Percentiles rank a stretch among this genome's conserved stretches.
Conservation (phyloP, 441 rosid genomes). For the Adansonia gregorii region DNA sequence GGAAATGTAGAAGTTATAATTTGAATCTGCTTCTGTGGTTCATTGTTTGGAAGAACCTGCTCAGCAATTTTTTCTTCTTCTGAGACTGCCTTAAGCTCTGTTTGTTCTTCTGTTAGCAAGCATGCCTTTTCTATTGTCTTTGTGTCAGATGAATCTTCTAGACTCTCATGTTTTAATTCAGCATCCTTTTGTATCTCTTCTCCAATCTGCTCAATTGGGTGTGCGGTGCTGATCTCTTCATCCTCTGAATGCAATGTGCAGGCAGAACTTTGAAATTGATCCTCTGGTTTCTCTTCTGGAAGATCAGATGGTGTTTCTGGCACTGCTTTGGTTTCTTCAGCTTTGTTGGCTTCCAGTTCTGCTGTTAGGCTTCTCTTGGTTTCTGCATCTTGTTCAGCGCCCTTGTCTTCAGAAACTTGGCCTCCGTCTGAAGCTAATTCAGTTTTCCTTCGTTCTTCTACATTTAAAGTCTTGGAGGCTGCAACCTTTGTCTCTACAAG, state of each 20-base stretch:
- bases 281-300: conserved; percentile 11
- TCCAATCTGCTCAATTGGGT: conserved; percentile 22
- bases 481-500: not conserved
- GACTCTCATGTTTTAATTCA: conserved; percentile 25
- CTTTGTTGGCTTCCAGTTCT: conserved; percentile 24
- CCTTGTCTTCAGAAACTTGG: too few species aligned
- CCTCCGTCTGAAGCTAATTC: too few species aligned
- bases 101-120: not conserved
- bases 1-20: not conserved
- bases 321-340: conserved; percentile 26
- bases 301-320: conserved; percentile 9
- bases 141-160: conserved; percentile 22
- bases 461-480: not conserved
- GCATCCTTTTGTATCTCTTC: conserved; percentile 26
- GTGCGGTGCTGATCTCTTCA: conserved; percentile 22
- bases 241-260: conserved; percentile 7
- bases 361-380: not conserved
- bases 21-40: conserved; percentile 22
- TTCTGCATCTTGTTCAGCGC: too few species aligned
- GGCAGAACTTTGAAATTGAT: conserved; percentile 10
- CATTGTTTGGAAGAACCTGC: conserved; percentile 18
- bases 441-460: not conserved
- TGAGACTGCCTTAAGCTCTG: conserved; percentile 22
- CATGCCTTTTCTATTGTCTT: conserved; percentile 23
- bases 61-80: conserved; percentile 24